phyloP scores from a whole-genome alignment of 768 basidiomycete genomes.

The Boletus huronensis region DNA sequence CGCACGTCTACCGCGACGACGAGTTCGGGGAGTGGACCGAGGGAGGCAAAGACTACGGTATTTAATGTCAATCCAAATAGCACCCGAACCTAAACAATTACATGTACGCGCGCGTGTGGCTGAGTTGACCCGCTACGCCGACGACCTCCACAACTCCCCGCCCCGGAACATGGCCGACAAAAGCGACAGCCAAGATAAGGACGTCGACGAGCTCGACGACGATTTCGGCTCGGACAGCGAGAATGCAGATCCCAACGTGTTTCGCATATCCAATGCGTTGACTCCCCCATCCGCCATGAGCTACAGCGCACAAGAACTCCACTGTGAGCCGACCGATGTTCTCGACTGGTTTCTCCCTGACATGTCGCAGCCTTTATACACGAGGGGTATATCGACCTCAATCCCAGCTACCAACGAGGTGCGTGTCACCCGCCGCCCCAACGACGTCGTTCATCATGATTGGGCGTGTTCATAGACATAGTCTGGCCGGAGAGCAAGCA shows the following conservation, averaged over 20 bases:
- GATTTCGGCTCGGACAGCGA: constrained; percentile 41
- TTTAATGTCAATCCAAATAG: neutral
- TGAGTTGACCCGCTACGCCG: neutral
- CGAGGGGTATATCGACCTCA: constrained; percentile 64
- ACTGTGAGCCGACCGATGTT: constrained; percentile 35
- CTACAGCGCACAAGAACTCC: constrained; percentile 44
- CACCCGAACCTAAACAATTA: neutral
- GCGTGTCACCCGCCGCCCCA: constrained; percentile 5
- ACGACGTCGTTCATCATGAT: neutral
- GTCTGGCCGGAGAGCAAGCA: constrained; percentile 76
- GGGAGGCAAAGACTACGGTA: constrained; percentile 3
- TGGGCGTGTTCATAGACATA: constrained; percentile 45
- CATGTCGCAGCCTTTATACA: constrained; percentile 53
- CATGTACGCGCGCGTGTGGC: constrained; percentile 24
- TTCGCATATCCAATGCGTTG: constrained; percentile 43
- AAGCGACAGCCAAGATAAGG: constrained; percentile 30
- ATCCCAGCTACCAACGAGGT: constrained; percentile 75
- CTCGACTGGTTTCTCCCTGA: neutral
- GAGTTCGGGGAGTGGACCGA: constrained; percentile 36
- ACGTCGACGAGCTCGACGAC: constrained; percentile 48
- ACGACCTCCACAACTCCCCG: neutral
- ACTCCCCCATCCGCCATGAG: constrained; percentile 39
- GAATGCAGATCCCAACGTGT: constrained; percentile 37
- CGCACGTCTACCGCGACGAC: constrained; percentile 21
- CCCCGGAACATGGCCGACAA: constrained; percentile 18